phyloP scores from a whole-genome alignment of 805 yeast genomes.

The Kuraishia floccosa region DNA sequence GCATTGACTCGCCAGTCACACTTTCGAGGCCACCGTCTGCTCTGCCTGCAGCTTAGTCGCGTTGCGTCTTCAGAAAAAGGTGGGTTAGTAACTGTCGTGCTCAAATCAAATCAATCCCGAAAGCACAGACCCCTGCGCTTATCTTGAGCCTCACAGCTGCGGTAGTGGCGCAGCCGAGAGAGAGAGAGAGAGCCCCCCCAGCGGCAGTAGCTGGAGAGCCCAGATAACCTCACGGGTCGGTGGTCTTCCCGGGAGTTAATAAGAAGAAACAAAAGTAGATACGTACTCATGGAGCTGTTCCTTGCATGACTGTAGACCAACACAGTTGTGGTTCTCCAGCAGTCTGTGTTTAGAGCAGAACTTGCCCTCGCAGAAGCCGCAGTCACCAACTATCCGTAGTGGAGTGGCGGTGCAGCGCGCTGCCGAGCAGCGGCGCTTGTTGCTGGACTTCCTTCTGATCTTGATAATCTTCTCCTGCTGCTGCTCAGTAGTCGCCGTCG shows the following conservation, averaged over 20 bases:
- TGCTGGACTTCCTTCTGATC: constrained; percentile 20
- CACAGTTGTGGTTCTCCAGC: constrained; percentile 75
- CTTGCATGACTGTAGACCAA: constrained; percentile 70
- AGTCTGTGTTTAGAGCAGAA: constrained; percentile 82
- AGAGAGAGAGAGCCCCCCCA: too few species aligned
- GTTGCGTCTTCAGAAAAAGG: constrained; percentile 46
- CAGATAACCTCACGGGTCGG: too few species aligned
- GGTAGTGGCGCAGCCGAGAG: too few species aligned
- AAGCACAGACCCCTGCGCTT: too few species aligned
- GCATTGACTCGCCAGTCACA: constrained; percentile 29
- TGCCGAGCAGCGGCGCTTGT: constrained; percentile 17
- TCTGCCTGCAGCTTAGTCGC: constrained; percentile 77
- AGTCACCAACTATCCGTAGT: constrained; percentile 64
- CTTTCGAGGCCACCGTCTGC: constrained; percentile 71
- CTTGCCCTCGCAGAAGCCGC: constrained; percentile 74
- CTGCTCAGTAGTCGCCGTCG: not conserved
- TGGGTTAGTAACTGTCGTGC: too few species aligned
- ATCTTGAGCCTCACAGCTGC: too few species aligned
- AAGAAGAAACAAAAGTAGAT: not conserved
- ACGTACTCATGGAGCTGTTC: constrained; percentile 58
- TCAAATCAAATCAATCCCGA: too few species aligned
- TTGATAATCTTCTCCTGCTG: constrained; percentile 5
- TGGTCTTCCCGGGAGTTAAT: too few species aligned
- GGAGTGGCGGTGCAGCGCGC: constrained; percentile 48
- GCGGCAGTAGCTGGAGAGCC: too few species aligned